Evolutionary conservation across 352 stramenopile genomes (phyloP).

Genomic region (Phytophthora fragariaefolia): DNA sequence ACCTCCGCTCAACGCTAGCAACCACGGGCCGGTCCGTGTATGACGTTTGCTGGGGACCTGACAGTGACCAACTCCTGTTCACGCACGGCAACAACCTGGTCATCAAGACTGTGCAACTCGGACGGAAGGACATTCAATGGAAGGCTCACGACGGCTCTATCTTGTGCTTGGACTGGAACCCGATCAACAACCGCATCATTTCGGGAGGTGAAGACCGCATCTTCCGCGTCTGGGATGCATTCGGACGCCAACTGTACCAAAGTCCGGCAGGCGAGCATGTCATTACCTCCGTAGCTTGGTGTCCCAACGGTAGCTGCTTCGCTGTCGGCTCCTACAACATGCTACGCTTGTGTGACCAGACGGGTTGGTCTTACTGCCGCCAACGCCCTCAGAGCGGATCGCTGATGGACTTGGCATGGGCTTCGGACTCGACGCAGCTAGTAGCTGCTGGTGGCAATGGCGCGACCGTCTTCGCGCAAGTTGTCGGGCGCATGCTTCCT

Average conservation of each 20-base stretch:
- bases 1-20: constrained; percentile 88
- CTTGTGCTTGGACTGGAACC: constrained; percentile 93
- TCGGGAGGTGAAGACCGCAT: constrained; percentile 93
- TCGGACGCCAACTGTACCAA: constrained; percentile 92
- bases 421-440: constrained; percentile 92
- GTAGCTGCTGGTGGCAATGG: constrained; percentile 89
- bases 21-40: constrained; percentile 87
- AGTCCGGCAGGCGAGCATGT: constrained; percentile 86
- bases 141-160: constrained; percentile 92
- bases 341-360: constrained; percentile 93
- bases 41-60: constrained; percentile 90
- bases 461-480: constrained; percentile 88
- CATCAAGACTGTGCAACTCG: constrained; percentile 93
- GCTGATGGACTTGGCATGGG: constrained; percentile 90
- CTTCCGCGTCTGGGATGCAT: constrained; percentile 94
- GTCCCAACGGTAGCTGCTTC: constrained; percentile 91
- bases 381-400: constrained; percentile 85
- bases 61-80: constrained; percentile 93
- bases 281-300: constrained; percentile 93
- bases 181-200: constrained; percentile 92
- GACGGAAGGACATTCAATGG: constrained; percentile 89
- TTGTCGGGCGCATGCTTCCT: constrained; percentile 85
- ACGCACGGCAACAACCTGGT: constrained; percentile 88
- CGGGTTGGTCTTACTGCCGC: constrained; percentile 91
- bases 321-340: constrained; percentile 93